A percentile compares a stretch with the other conserved stretches of the same genome.
phyloP scores from a whole-genome alignment of 352 stramenopile genomes.

The Pythium plurisporium region DNA sequence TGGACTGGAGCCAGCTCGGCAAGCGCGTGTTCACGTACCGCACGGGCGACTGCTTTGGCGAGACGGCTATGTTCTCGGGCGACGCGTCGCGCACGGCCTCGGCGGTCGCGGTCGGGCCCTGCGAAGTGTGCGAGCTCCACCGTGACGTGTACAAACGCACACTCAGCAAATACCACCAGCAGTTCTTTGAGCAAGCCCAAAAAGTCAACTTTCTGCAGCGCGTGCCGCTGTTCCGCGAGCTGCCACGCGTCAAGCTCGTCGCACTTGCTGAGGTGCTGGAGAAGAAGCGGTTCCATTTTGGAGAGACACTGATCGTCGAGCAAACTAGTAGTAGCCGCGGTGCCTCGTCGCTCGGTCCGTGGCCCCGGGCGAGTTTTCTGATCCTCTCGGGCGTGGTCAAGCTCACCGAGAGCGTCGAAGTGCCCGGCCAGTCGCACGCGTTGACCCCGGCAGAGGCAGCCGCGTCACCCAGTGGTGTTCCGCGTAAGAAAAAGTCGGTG shows the following conservation, averaged over 20 bases:
- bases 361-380: constrained; percentile 38
- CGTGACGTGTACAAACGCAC: constrained; percentile 47
- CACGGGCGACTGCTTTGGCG: constrained; percentile 42
- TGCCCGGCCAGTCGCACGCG: background rate
- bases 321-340: background rate
- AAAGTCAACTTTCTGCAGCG: constrained; percentile 50
- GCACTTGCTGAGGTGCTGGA: constrained; percentile 38
- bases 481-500: constrained; percentile 22
- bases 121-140: constrained; percentile 43
- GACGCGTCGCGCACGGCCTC: constrained; percentile 50
- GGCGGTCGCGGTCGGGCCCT: constrained; percentile 37
- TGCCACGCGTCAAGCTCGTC: constrained; percentile 32
- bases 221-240: constrained; percentile 44
- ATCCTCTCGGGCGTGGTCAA: constrained; percentile 37
- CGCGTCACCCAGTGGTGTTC: too few species aligned
- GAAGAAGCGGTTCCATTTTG: constrained; percentile 41
- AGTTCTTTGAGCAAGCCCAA: constrained; percentile 44
- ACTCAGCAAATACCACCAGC: constrained; percentile 39
- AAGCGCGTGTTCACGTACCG: constrained; percentile 48
- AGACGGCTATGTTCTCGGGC: constrained; percentile 51
- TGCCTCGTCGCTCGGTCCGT: background rate
- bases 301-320: constrained; percentile 31
- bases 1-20: constrained; percentile 21
- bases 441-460: background rate
- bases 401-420: constrained; percentile 9